Evolutionary conservation across 108 stramenopile species (phyloP).

Genomic region (Cyclotella sp.): DNA sequence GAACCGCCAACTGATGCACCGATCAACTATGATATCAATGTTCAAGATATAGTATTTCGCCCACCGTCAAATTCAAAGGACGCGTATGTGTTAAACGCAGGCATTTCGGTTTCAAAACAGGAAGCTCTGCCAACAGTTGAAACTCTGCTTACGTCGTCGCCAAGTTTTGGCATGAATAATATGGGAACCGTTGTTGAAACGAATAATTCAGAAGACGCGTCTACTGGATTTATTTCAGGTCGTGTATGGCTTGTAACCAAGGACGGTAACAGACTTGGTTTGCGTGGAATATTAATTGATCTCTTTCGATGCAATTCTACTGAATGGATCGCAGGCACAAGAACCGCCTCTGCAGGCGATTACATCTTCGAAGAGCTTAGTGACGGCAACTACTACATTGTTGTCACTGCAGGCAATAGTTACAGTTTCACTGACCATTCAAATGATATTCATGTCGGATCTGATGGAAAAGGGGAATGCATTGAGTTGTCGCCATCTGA

Average conservation of each 20-base stretch:
- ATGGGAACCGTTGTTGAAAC: neutral
- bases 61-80: constrained; percentile 6
- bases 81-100: neutral
- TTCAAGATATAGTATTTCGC: constrained; percentile 8
- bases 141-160: neutral
- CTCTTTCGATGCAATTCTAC: constrained; percentile 26
- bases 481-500: constrained; percentile 24
- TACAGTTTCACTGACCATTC: constrained; percentile 8
- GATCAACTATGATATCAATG: neutral
- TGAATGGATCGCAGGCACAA: constrained; percentile 35
- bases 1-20: constrained; percentile 5
- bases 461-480: constrained; percentile 32
- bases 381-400: constrained; percentile 33
- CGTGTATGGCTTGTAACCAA: constrained; percentile 28
- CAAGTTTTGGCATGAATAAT: neutral
- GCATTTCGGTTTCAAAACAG: neutral
- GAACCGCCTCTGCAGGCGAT: constrained; percentile 36
- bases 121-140: neutral
- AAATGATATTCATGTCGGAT: constrained; percentile 24
- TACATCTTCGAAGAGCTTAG: constrained; percentile 40
- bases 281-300: constrained; percentile 46
- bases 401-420: constrained; percentile 7
- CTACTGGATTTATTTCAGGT: constrained; percentile 26
- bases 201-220: neutral
- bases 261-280: constrained; percentile 24